Base-by-base conservation (phyloP, 1,284 basidiomycete species). In the Exsudoporus floridanus region DNA sequence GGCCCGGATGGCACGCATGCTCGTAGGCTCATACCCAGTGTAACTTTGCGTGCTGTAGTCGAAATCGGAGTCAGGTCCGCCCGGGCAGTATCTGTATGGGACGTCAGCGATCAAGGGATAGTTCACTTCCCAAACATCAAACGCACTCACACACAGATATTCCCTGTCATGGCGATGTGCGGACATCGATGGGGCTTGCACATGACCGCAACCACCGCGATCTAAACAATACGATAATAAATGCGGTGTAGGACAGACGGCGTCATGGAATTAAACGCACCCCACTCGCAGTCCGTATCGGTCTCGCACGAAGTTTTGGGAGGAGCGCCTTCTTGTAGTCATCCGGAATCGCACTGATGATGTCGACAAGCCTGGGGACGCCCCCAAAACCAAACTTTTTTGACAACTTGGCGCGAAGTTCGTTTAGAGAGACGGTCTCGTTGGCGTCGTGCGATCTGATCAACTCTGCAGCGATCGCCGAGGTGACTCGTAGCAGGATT, bases 81-180 rank as follows among this genome's bases (percentile, higher is more conserved):
- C 97, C 13, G 97, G 97, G 68, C 97, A 99, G 72, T 99, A 99
- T n/a, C 92, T 94, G 55, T 55, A 19, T 41, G 51, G 41, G 28
- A 55, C 49, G 33, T 54, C 39, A 46, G 40, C 13, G 18, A 49
- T 19, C 38, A 36, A 50, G 13, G 18, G 8, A 41, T 1, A 45
- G 16, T n/a, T 34, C 4, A 25, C 39, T 14, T 37, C 25, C 23
- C 23, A 5, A 14, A 33, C 14, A 55, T 42, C 45, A 21, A 55
- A 37, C 39, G 8, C 8, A 74, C 86, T 60, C 65, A 94, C 86
- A 99, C 96, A 74, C 97, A 99, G 48, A 99, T 98, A 67, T 99
- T 98, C n/a, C 97, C 97, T 0, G 97, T 99, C 90, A 99, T 96
- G 7, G 97, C 97, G 54, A 99, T 99, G 74, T 99, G 97, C 6